Percentiles rank a stretch among this genome's conserved stretches.
Conservation (phyloP, 2,329 filamentous ascomycete species). For the Daldinia eschscholtzii region DNA sequence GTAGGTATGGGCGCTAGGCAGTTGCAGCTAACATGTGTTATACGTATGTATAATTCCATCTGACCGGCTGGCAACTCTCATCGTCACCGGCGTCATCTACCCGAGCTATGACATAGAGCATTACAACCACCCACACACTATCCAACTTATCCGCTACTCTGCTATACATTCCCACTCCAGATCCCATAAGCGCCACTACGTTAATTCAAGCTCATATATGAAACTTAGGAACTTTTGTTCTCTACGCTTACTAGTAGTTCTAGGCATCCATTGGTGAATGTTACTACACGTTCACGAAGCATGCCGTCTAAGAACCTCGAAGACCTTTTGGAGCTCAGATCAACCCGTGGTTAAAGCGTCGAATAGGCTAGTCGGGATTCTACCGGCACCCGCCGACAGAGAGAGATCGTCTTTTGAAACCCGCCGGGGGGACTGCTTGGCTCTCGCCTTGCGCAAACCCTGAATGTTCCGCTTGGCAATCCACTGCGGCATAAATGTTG, state of each 20-base stretch:
- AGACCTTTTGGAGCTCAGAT: slow-evolving; percentile 26
- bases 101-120: slow-evolving; percentile 18
- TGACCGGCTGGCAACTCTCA: slow-evolving; percentile 25
- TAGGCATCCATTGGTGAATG: not conserved
- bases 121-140: slow-evolving; percentile 16
- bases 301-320: slow-evolving; percentile 15
- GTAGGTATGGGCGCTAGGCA: slow-evolving; percentile 10
- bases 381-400: slow-evolving; percentile 44
- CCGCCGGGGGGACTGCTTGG: slow-evolving; percentile 37
- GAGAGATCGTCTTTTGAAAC: slow-evolving; percentile 48
- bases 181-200: slow-evolving; percentile 15
- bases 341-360: slow-evolving; percentile 32
- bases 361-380: slow-evolving; percentile 38
- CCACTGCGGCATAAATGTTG: slow-evolving; percentile 41
- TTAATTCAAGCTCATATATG: slow-evolving; percentile 11
- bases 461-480: slow-evolving; percentile 40
- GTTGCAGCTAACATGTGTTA: not conserved
- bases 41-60: slow-evolving; percentile 27
- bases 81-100: slow-evolving; percentile 24
- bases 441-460: slow-evolving; percentile 31
- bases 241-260: slow-evolving; percentile 1
- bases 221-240: slow-evolving; percentile 2
- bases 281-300: slow-evolving; percentile 8
- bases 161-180: slow-evolving; percentile 10
- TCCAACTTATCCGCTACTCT: slow-evolving; percentile 2